phyloP scores from a whole-genome alignment of 768 basidiomycete species.

The Auricularia sp. region DNA sequence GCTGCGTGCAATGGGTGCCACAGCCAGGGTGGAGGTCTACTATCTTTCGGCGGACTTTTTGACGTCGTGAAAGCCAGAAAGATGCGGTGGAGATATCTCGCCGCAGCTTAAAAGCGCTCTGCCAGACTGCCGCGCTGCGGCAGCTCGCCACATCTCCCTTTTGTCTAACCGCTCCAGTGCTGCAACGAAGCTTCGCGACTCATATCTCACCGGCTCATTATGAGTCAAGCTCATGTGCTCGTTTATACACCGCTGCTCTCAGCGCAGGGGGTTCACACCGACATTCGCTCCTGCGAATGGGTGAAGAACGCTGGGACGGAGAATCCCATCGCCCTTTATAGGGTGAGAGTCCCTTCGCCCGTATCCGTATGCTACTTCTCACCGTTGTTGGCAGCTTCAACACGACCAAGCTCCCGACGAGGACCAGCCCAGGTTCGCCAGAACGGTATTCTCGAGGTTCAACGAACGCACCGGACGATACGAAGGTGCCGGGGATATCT shows the following conservation, averaged over 20 bases:
- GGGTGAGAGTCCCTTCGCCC: background rate
- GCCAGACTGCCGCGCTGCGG: background rate
- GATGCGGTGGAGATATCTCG: background rate
- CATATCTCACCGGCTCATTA: background rate
- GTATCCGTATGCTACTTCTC: background rate
- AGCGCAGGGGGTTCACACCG: background rate
- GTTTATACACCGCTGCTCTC: background rate
- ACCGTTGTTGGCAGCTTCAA: background rate
- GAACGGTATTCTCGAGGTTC: slow-evolving; percentile 39
- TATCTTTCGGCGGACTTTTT: too few species aligned
- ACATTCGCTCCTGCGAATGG: background rate
- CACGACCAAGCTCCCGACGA: background rate
- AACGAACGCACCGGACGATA: slow-evolving; percentile 35
- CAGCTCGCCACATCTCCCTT: background rate
- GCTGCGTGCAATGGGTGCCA: too few species aligned
- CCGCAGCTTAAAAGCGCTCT: background rate
- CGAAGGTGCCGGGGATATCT: slow-evolving; percentile 45
- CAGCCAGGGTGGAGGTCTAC: too few species aligned
- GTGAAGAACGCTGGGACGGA: background rate
- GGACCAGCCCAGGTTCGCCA: background rate
- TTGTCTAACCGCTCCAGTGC: background rate
- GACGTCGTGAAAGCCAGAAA: background rate
- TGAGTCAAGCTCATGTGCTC: background rate
- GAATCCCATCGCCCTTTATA: background rate
- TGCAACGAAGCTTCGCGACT: background rate